phyloP scores from a whole-genome alignment of 768 basidiomycete genomes.

The Lentinula detonsa region DNA sequence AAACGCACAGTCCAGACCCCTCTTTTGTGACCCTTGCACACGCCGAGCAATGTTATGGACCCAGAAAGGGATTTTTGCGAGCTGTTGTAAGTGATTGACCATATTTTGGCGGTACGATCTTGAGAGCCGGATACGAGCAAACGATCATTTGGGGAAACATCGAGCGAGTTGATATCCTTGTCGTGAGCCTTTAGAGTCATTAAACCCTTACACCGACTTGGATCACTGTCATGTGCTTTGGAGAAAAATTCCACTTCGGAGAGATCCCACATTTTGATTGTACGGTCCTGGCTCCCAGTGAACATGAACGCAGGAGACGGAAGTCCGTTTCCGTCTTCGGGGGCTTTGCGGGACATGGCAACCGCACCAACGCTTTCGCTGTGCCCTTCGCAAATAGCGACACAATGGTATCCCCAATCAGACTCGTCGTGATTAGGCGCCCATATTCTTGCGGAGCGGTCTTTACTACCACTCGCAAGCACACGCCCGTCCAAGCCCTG shows the following conservation, averaged over 20 bases:
- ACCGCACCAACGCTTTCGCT: conserved; percentile 91
- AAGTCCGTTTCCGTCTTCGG: conserved; percentile 18
- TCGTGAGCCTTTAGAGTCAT: conserved; percentile 91
- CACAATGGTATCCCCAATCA: conserved; percentile 62
- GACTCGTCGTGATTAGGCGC: conserved; percentile 21
- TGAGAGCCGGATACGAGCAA: conserved; percentile 92
- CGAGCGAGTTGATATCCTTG: conserved; percentile 97
- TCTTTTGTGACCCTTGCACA: conserved; percentile 93
- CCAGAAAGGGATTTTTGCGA: conserved; percentile 45
- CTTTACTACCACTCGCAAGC: conserved; percentile 91
- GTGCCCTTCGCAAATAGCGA: conserved; percentile 89
- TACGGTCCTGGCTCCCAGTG: conserved; percentile 94
- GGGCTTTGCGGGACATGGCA: conserved; percentile 61
- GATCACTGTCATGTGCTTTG: conserved; percentile 18
- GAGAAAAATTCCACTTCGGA: conserved; percentile 34
- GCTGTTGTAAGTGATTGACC: conserved; percentile 58
- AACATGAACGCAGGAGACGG: conserved; percentile 64
- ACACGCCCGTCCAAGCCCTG: conserved; percentile 57
- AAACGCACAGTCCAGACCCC: conserved; percentile 96
- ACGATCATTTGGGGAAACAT: conserved; percentile 84
- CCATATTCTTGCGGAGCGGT: conserved; percentile 86
- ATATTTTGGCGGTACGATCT: conserved; percentile 92
- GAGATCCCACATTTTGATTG: conserved; percentile 99
- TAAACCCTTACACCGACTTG: conserved; percentile 63
- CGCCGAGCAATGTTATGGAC: conserved; percentile 71